Base-by-base conservation (phyloP, 2,329 filamentous ascomycete genomes). In the Pezicula carpinea region DNA sequence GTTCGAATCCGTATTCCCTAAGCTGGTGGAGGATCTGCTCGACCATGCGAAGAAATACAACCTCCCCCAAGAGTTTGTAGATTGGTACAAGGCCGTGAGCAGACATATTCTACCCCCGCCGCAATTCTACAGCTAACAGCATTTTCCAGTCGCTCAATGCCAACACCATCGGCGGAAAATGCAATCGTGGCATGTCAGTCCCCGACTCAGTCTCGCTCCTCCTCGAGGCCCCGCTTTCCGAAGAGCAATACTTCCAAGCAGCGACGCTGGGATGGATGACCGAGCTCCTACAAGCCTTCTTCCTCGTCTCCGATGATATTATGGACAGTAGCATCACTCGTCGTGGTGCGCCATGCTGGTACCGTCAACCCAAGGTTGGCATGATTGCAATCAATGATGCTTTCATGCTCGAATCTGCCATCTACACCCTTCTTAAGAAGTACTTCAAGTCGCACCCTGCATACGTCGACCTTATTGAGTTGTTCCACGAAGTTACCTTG, bases 331-430 rank as follows among this genome's bases (percentile, higher is more conserved):
- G 87, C 68, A 93, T 96, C 69, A 99, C 93, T 47, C 90, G 93
- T 51, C 89, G 93, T 58, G 91, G 92, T 53, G 82, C 86, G 71
- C 91, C 93, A 35, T 99, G 93, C 76, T 99, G 93, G 93, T 99
- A 97, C 74, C 85, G 86, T 51, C 85, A 89, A 57, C 82, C 88
- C 26, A 83, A 85, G 41, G 91, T 99, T 35, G 92, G 92, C 67
- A 91, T 95, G 84, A 80, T 96, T 56, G 92, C 93, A 65, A 96
- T 99, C 79, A 99, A 99, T 77, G 93, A 99, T 66, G 83, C 92
- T 54, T 96, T 97, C 76, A 83, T 97, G 82, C 86, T 99, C 60
- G 93, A 97, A 74, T 75, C 85, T 13, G 74, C 80, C 63, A 97
- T 99, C 73, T 99, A 95, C 75, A 71, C 86, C 21, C 82, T 97